phyloP scores from a whole-genome alignment of 2,329 filamentous ascomycete species.

The Aspergillus nomiae region DNA sequence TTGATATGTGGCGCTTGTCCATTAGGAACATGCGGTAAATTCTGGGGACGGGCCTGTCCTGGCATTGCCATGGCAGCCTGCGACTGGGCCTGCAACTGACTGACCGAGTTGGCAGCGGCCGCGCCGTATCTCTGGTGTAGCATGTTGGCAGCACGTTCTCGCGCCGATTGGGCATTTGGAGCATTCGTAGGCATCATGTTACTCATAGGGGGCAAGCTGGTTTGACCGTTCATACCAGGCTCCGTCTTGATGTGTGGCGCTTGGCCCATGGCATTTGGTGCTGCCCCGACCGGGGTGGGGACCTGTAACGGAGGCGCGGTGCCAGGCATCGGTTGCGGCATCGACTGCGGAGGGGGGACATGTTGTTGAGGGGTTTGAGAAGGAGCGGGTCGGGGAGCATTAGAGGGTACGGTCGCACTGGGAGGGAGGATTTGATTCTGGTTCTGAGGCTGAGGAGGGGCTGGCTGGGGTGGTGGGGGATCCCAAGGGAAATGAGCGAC shows the following conservation, averaged over 20 bases:
- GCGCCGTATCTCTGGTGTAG: slow-evolving; percentile 52
- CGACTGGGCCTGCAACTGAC: slow-evolving; percentile 46
- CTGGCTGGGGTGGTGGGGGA: slow-evolving; percentile 69
- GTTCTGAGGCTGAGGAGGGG: slow-evolving; percentile 45
- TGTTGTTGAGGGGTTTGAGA: slow-evolving; percentile 36
- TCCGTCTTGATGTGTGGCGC: slow-evolving; percentile 57
- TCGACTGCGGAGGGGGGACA: slow-evolving; percentile 39
- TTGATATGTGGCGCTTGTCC: slow-evolving; percentile 47
- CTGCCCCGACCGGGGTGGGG: slow-evolving; percentile 19
- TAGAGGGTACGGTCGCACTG: slow-evolving; percentile 45
- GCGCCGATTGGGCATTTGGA: slow-evolving; percentile 51
- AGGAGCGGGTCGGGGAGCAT: slow-evolving; percentile 42
- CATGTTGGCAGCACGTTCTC: slow-evolving; percentile 56
- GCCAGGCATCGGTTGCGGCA: slow-evolving; percentile 34
- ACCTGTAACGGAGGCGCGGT: slow-evolving; percentile 28
- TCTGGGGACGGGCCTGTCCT: slow-evolving; percentile 35
- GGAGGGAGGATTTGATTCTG: slow-evolving; percentile 42
- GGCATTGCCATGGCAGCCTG: slow-evolving; percentile 38
- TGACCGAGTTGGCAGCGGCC: slow-evolving; percentile 45
- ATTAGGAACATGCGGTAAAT: slow-evolving; percentile 36
- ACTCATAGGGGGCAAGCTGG: slow-evolving; percentile 37
- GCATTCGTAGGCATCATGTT: slow-evolving; percentile 34
- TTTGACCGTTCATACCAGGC: slow-evolving; percentile 44
- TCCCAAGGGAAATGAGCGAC: slow-evolving; percentile 96
- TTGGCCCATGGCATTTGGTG: slow-evolving; percentile 31